phyloP scores from a whole-genome alignment of 2,329 filamentous ascomycete genomes.

The Podosphaera xanthii region DNA sequence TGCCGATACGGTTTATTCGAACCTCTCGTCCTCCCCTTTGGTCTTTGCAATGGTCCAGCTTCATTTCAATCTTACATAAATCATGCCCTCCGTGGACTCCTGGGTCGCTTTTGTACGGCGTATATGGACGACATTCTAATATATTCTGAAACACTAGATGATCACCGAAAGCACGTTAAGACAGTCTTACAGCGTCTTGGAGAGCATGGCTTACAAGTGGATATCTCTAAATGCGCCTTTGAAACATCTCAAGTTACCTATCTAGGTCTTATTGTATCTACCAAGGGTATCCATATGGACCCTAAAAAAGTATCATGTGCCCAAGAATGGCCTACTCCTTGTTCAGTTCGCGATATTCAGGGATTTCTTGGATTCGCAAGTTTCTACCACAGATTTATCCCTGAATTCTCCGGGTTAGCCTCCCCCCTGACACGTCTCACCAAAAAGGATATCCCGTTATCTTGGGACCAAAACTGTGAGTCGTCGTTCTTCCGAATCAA shows the following conservation, averaged over 20 bases:
- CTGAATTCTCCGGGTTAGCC: too few relatives aligned
- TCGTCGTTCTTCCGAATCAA: too few relatives aligned
- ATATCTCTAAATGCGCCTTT: background rate
- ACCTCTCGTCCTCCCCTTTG: background rate
- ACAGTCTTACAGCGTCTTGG: slow-evolving; percentile 1
- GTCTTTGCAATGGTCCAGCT: too few relatives aligned
- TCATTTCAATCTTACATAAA: too few relatives aligned
- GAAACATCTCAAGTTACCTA: slow-evolving; percentile 1
- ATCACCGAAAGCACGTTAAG: background rate
- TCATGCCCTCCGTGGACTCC: too few relatives aligned
- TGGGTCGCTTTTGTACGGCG: background rate
- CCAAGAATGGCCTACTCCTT: too few relatives aligned
- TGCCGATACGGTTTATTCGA: background rate
- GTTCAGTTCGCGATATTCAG: too few relatives aligned
- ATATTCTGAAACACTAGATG: background rate
- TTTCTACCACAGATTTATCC: too few relatives aligned
- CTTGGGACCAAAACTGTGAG: too few relatives aligned
- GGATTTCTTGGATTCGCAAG: too few relatives aligned
- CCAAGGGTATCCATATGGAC: too few relatives aligned
- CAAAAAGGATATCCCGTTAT: background rate
- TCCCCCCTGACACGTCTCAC: background rate
- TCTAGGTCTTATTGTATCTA: background rate
- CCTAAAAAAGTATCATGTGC: too few relatives aligned
- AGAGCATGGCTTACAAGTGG: background rate
- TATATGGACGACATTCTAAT: slow-evolving; percentile 5